Percentiles rank a stretch among this genome's conserved stretches.
These are phyloP conservation scores for Hypoxylon lienhwacheense DNA, from an alignment of 495 filamentous ascomycete species.

Conservation along the genomic window DNA sequence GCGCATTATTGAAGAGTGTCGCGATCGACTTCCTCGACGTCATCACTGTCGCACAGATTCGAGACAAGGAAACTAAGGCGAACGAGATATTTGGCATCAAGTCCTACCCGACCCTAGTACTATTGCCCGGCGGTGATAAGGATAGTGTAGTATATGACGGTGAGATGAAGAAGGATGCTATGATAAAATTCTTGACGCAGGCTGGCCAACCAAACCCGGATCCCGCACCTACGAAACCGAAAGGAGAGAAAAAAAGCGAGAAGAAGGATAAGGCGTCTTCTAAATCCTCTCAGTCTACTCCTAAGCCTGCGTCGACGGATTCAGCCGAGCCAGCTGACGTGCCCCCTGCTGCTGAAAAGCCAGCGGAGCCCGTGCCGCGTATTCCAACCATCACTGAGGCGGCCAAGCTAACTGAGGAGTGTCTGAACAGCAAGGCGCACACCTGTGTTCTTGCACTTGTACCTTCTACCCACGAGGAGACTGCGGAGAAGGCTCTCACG, in stretches of 20 bases:
- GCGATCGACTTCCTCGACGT: conserved; percentile 90
- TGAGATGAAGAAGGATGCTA: conserved; percentile 79
- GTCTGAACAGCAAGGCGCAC: conserved; percentile 72
- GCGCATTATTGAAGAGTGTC: conserved; percentile 76
- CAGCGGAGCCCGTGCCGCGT: conserved; percentile 55
- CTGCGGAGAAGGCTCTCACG: conserved; percentile 60
- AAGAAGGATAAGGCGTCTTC: conserved; percentile 53
- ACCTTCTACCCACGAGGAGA: conserved; percentile 56
- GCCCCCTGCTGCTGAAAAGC: conserved; percentile 45
- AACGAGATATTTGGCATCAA: conserved; percentile 73
- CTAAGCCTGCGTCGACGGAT: conserved; percentile 45
- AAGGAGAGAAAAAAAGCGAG: conserved; percentile 53
- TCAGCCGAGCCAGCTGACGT: conserved; percentile 47
- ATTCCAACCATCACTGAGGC: conserved; percentile 56
- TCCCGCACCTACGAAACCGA: conserved; percentile 58
- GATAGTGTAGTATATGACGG: conserved; percentile 76
- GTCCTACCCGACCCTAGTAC: conserved; percentile 77
- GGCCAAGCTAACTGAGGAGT: conserved; percentile 66
- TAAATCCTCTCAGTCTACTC: conserved; percentile 45
- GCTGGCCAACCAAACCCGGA: conserved; percentile 74
- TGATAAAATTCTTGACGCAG: conserved; percentile 83
- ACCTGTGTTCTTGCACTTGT: conserved; percentile 87
- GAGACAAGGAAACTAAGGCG: conserved; percentile 75
- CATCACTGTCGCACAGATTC: conserved; percentile 80
- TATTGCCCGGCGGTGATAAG: conserved; percentile 73